A percentile compares a stretch with the other conserved stretches of the same genome.
phyloP scores from a whole-genome alignment of 2,329 filamentous ascomycete species.

The Curvularia verruculosa region DNA sequence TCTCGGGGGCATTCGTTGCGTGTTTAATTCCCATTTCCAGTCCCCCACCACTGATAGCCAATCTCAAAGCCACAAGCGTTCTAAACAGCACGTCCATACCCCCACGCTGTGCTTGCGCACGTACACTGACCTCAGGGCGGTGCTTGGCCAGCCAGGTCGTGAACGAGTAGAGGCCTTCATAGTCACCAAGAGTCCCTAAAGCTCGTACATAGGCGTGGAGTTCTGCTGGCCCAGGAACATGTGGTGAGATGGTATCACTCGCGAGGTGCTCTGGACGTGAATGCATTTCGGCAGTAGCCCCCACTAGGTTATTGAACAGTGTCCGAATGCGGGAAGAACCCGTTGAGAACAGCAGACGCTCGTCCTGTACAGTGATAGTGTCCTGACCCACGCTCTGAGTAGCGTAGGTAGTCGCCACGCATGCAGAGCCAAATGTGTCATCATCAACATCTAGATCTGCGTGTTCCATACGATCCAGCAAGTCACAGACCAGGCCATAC shows the following conservation, averaged over 20 bases:
- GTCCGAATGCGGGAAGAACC: slow-evolving; percentile 31
- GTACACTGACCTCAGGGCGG: slow-evolving; percentile 35
- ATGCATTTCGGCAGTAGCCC: slow-evolving; percentile 23
- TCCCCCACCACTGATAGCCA: slow-evolving; percentile 48
- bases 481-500: slow-evolving; percentile 31
- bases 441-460: slow-evolving; percentile 45
- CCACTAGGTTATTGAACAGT: slow-evolving; percentile 36
- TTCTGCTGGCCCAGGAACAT: slow-evolving; percentile 54
- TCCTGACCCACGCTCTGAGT: slow-evolving; percentile 28
- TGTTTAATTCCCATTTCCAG: slow-evolving; percentile 1
- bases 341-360: slow-evolving; percentile 22
- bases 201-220: slow-evolving; percentile 68
- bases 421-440: slow-evolving; percentile 40
- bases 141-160: slow-evolving; percentile 62
- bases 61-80: slow-evolving; percentile 49
- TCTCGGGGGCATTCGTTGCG: slow-evolving; percentile 35
- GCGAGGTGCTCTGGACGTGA: neutral
- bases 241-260: slow-evolving; percentile 41
- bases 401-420: slow-evolving; percentile 40
- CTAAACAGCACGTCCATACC: slow-evolving; percentile 38
- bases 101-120: slow-evolving; percentile 32
- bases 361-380: slow-evolving; percentile 13
- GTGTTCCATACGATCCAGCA: slow-evolving; percentile 37
- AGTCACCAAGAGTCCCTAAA: slow-evolving; percentile 66
- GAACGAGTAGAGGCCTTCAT: slow-evolving; percentile 62